phyloP scores from a whole-genome alignment of 208 protist genomes.

The Acanthamoeba royreba region DNA sequence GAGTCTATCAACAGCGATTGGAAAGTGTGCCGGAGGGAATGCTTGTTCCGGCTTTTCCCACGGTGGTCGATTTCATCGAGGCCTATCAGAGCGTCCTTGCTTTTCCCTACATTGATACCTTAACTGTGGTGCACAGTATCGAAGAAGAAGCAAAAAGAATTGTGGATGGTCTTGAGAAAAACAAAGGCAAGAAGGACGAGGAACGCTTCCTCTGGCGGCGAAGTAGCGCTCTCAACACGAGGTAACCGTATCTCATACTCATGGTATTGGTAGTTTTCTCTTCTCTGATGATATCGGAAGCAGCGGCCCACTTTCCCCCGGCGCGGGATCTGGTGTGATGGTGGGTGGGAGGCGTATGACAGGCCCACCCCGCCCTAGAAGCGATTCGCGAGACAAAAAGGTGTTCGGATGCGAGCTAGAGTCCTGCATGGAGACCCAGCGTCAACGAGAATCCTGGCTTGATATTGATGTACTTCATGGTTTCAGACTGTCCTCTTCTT shows the following conservation, averaged over 20 bases:
- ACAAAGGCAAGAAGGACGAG: constrained; percentile 30
- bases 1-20: not conserved
- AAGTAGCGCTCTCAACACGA: not conserved
- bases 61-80: constrained; percentile 29
- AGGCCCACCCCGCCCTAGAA: not conserved
- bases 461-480: not conserved
- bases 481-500: not conserved
- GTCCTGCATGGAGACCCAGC: not conserved
- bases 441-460: not conserved
- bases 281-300: too few species aligned
- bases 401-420: constrained; percentile 30
- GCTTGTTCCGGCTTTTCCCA: not conserved
- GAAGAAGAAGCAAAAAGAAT: not conserved
- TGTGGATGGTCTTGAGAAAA: not conserved
- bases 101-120: constrained; percentile 39
- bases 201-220: not conserved
- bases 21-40: not conserved
- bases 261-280: too few species aligned
- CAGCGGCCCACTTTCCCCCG: not conserved
- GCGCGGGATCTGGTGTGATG: not conserved
- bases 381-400: not conserved
- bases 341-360: not conserved
- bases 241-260: not conserved
- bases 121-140: constrained; percentile 28
- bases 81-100: constrained; percentile 44